Evolutionary conservation across 306 rosid genomes (phyloP), one percentile per base, ranked within the genome.

Genomic region (Pachyrhizus erosus): DNA sequence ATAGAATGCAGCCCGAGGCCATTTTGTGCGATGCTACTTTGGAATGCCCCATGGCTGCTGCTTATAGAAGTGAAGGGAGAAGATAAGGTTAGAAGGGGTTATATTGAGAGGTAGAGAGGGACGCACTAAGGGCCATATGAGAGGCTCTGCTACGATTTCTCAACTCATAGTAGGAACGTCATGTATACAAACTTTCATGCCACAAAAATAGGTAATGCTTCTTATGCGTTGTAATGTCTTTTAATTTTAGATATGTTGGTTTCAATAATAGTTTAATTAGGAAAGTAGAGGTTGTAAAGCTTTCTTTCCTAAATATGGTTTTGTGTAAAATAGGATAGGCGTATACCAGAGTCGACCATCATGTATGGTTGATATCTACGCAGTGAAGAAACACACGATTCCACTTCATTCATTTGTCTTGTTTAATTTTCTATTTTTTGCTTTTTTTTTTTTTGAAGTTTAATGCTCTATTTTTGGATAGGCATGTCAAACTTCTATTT

Each of bases 61-160:
- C 85, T 80, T 70, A 66, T 76, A 62, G 18, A 55, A 66, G 13
- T 5, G 1, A 0, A 7, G 40, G 18, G 8, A 27, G 23, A 55
- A n/a, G 12, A 33, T 0, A 54, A 61, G 12, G 21, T 15, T 79
- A 17, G 3, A 5, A 60, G 9, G n/a, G 79, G 24, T 73, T 87
- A 83, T 73, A 88, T 70, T 27, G 79, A 70, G 80, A 61, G 46
- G 40, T 3, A 42, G 46, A 60, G 73, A 49, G 17, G 39, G 26
- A 43, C 4, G 66, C 37, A 23, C 60, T 61, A 17, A 20, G 71
- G 52, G 77, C 68, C 62, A 51, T 73, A 33, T 7, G 79, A 75
- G 84, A 57, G 85, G 84, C 61, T 71, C 20, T 84, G 79, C 91
- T 58, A 43, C 5, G 9, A 40, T 84, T 79, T 86, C 85, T 88